Evolutionary conservation across 371 early-diverging fungal species (phyloP), one percentile per base, ranked within the genome.

Genomic region (Lichtheimia ramosa): DNA sequence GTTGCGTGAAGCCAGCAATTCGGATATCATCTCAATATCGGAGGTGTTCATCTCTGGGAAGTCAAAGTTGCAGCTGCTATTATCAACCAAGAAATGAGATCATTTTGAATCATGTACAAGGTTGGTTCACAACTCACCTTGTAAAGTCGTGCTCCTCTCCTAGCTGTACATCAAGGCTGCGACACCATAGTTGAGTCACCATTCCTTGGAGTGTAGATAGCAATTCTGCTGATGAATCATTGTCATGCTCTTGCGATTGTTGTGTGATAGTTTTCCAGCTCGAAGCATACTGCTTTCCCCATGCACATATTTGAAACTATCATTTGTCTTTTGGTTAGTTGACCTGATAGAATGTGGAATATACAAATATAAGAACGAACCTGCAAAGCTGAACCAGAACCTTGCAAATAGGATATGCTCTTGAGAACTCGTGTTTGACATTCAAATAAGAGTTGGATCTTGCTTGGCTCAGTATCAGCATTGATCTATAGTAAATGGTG

Each of bases 1-100:
- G 54, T 83, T 83, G 3, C 86, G 74, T 2, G 77, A 70, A 0
- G 85, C 70, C 5, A 88, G 72, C 5, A 79, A 62, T 43, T 81
- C 84, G 0, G 83, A 66, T 16, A 83, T 42, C 13, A 74, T 62
- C 6, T 23, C 23, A 41, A 71, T 46, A 20, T 75, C 77, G 2
- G 54, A 34, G 23, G 74, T 59, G 24, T 66, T 62, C 43, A 74
- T 43, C 23, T 70, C 72, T 28, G 71, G 70, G n/a, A 77, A 65
- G 5, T 56, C 57, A 54, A 56, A 62, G 3, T 42, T 10, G 48
- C 51, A 51, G 40, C n/a, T 21, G 1, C 46, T 21, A 7, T 46
- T 20, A 16, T 46, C 5, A 12, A 16, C 16, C 12, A 13, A n/a
- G 13, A 16, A 46, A 46, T 46, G 34, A 34, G 34, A 34, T 34